Evolutionary conservation across 2,329 filamentous ascomycete species (phyloP), one percentile per base, ranked within the genome.

Genomic region (Xylaria digitata): DNA sequence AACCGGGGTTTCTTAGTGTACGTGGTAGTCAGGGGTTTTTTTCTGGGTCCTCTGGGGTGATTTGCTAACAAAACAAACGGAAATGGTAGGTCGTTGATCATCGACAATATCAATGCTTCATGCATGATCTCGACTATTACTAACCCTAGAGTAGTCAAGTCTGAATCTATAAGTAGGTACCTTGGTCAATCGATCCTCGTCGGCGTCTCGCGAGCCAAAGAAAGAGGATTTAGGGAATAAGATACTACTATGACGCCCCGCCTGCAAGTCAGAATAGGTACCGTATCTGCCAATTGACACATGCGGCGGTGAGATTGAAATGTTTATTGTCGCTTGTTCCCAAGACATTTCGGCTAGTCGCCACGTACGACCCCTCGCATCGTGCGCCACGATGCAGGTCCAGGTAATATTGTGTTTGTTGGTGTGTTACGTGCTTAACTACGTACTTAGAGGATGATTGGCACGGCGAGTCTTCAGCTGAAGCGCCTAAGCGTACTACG

Each of bases 161-260:
- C 37, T 2, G 15, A 13, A 3, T 15, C 11, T 15, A 40, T 40
- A 40, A 40, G 37, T 40, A 40, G 37, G 26, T 26, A 26, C 26
- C 26, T 26, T 26, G 26, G 26, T 26, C 26, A 26, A 26, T 17
- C n/a, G n/a, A 26, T 23, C 37, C 15, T 61, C 52, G 52, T 43
- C 62, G 48, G 66, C 66, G 66, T 68, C 58, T 68, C 66, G 66
- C 66, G 26, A 26, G 11, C 42, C 54, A 40, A 55, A 43, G 15
- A 23, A 2, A 23, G 55, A 37, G 2, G 30, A 30, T 46, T 34
- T 6, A 48, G 32, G 61, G 17, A 58, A 46, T 54, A 23, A n/a
- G 32, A 30, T 55, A 48, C 54, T 48, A 53, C 42, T 34, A 52
- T 43, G 6, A 9, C 26, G 26, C 26, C 26, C 26, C 23, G 26